These are phyloP conservation scores for Candida alai DNA, from an alignment of 805 yeast species.

Conservation along the genomic window DNA sequence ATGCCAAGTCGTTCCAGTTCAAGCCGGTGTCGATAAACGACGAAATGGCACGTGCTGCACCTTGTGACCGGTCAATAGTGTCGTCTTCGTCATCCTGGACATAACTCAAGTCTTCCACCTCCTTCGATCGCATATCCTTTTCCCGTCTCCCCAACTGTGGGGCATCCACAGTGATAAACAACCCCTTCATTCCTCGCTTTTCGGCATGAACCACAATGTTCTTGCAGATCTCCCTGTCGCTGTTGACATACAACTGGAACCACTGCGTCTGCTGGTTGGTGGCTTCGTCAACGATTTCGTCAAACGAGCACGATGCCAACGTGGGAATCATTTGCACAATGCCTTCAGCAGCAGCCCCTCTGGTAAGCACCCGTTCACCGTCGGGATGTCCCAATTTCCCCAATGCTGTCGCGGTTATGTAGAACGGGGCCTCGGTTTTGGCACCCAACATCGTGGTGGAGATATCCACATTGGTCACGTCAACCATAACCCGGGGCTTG, in stretches of 20 bases:
- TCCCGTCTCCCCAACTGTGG: conserved; percentile 90
- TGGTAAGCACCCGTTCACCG: conserved; percentile 83
- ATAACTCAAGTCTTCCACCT: conserved; percentile 42
- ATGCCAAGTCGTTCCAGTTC: conserved; percentile 35
- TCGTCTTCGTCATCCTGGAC: conserved; percentile 46
- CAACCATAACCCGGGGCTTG: conserved; percentile 77
- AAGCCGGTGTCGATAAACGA: conserved; percentile 59
- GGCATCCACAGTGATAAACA: conserved; percentile 89
- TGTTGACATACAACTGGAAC: conserved; percentile 83
- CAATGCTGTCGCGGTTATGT: conserved; percentile 87
- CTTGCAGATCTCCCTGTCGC: conserved; percentile 63
- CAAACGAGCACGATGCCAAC: conserved; percentile 81
- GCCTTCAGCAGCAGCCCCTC: conserved; percentile 69
- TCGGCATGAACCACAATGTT: conserved; percentile 69
- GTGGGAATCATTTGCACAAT: conserved; percentile 91
- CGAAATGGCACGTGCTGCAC: conserved; percentile 86
- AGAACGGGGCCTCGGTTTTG: conserved; percentile 70
- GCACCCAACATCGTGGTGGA: conserved; percentile 75
- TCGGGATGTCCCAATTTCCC: conserved; percentile 91
- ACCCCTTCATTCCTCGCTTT: conserved; percentile 68
- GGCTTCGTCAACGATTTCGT: conserved; percentile 76
- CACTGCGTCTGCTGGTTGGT: conserved; percentile 71
- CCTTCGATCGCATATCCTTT: conserved; percentile 73
- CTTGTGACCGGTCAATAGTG: conserved; percentile 61
- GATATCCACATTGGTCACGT: conserved; percentile 70